Conservation (phyloP, 768 basidiomycete species). For the Lactarius psammicola region DNA sequence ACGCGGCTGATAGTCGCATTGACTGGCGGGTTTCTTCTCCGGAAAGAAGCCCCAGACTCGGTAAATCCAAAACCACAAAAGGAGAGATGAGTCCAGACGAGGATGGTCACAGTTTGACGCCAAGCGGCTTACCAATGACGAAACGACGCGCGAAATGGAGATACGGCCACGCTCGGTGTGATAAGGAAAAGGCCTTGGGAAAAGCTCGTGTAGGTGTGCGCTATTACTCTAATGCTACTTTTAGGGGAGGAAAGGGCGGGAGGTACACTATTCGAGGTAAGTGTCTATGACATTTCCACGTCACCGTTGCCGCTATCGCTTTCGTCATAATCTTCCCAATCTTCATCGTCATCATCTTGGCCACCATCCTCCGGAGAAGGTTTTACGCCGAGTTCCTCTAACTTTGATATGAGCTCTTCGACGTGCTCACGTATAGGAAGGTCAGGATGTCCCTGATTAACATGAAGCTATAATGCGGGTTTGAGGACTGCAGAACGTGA, state of each 20-base stretch:
- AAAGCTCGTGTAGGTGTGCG: not conserved
- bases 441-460: constrained; percentile 72
- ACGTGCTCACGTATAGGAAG: constrained; percentile 72
- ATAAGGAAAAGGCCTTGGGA: not conserved
- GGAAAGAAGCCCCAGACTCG: not conserved
- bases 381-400: constrained; percentile 66
- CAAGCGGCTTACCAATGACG: not conserved
- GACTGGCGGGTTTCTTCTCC: not conserved
- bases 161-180: not conserved
- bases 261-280: not conserved
- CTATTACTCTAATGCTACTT: constrained; percentile 8
- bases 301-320: constrained; percentile 50
- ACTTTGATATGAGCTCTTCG: constrained; percentile 63
- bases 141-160: not conserved
- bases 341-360: constrained; percentile 47
- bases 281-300: constrained; percentile 42
- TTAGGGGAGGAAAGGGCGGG: not conserved
- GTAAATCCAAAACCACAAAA: not conserved
- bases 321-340: constrained; percentile 61
- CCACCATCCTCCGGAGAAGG: constrained; percentile 59
- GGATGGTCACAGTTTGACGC: not conserved
- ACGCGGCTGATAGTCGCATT: constrained; percentile 11
- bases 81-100: not conserved
- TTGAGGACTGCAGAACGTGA: constrained; percentile 4
- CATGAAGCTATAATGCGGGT: constrained; percentile 54